Conservation (phyloP, 2,329 filamentous ascomycete genomes). For the Fusarium robinianum region DNA sequence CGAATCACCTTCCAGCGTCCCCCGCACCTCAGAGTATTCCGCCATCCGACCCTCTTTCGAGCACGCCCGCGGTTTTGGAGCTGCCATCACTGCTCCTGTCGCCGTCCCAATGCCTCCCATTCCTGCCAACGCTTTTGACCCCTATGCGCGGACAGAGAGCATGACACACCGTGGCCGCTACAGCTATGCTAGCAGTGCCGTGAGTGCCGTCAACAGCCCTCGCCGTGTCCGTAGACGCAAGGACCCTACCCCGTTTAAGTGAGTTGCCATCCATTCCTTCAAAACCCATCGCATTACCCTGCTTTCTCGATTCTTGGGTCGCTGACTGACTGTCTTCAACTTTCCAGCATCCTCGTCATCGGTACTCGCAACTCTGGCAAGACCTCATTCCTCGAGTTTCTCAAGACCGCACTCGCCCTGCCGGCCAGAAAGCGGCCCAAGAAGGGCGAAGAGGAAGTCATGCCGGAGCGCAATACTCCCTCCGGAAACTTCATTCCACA, state of each 20-base stretch:
- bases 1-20: slow-evolving; percentile 64
- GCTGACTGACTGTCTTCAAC: slow-evolving; percentile 13
- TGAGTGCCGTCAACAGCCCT: slow-evolving; percentile 91
- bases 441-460: slow-evolving; percentile 61
- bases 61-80: slow-evolving; percentile 46
- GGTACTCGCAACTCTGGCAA: slow-evolving; percentile 89
- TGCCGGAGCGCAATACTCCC: slow-evolving; percentile 55
- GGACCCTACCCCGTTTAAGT: slow-evolving; percentile 99
- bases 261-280: slow-evolving; percentile 50
- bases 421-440: slow-evolving; percentile 76
- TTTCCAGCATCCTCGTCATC: slow-evolving; percentile 79
- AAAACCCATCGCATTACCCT: neutral
- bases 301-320: neutral
- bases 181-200: slow-evolving; percentile 91
- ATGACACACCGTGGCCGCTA: slow-evolving; percentile 97
- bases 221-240: slow-evolving; percentile 90
- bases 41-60: slow-evolving; percentile 58
- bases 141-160: slow-evolving; percentile 84
- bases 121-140: slow-evolving; percentile 68
- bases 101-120: slow-evolving; percentile 61
- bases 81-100: slow-evolving; percentile 38
- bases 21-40: slow-evolving; percentile 50
- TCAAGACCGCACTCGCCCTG: slow-evolving; percentile 82
- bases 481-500: slow-evolving; percentile 80
- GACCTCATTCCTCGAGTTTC: slow-evolving; percentile 94